A percentile compares a stretch with the other conserved stretches of the same genome.
Evolutionary conservation across 495 filamentous ascomycete species (phyloP).

Genomic region (Hyaloscypha finlandica): DNA sequence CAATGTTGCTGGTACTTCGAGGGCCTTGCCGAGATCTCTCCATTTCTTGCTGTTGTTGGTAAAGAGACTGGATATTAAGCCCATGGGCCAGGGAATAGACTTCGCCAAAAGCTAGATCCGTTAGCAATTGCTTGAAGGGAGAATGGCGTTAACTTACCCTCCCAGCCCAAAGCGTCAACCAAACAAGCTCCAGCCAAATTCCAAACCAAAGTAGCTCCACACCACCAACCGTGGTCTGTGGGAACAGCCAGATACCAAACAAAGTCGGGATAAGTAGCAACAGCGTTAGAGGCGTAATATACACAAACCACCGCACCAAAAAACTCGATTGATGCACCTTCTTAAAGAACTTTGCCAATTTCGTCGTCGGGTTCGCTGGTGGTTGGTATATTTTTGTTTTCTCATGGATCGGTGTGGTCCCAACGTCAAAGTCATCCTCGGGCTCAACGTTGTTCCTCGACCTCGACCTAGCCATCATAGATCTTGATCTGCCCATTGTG

Average conservation of each 20-base stretch:
- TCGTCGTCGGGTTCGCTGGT: slow-evolving; percentile 63
- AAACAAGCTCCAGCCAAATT: slow-evolving; percentile 92
- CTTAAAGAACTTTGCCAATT: slow-evolving; percentile 63
- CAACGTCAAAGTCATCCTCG: slow-evolving; percentile 84
- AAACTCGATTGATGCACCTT: slow-evolving; percentile 65
- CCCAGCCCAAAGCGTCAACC: slow-evolving; percentile 87
- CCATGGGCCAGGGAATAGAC: slow-evolving; percentile 67
- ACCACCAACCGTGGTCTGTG: slow-evolving; percentile 69
- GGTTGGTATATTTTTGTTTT: slow-evolving; percentile 68
- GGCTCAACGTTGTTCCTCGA: slow-evolving; percentile 55
- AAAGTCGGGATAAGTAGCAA: slow-evolving; percentile 82
- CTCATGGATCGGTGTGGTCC: slow-evolving; percentile 74
- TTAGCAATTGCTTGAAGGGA: neutral
- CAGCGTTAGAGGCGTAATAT: slow-evolving; percentile 74
- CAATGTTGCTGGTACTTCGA: slow-evolving; percentile 82
- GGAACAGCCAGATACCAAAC: slow-evolving; percentile 68
- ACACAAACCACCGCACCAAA: slow-evolving; percentile 81
- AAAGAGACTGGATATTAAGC: slow-evolving; percentile 69
- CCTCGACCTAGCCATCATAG: slow-evolving; percentile 43
- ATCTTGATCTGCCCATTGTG: slow-evolving; percentile 38
- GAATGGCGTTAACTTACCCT: slow-evolving; percentile 46
- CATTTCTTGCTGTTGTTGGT: slow-evolving; percentile 89
- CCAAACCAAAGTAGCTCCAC: slow-evolving; percentile 87
- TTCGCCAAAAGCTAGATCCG: slow-evolving; percentile 66
- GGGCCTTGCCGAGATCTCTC: slow-evolving; percentile 82